Conservation (phyloP, 805 yeast species). For the Spathaspora arborariae region DNA sequence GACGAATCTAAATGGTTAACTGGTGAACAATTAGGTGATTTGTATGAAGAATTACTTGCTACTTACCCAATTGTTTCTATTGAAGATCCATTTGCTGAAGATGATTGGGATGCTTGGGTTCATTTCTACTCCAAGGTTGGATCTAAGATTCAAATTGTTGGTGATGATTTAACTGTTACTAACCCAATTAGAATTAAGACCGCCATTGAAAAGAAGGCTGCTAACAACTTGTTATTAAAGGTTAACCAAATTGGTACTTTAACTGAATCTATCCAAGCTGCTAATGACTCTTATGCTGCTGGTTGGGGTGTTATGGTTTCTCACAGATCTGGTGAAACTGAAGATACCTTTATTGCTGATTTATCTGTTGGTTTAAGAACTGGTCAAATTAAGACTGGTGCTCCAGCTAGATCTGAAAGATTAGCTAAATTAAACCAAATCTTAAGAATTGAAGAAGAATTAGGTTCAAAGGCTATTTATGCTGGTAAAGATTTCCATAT, state of each 20-base stretch:
- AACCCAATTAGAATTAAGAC: slow-evolving; percentile 92
- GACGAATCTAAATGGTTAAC: slow-evolving; percentile 88
- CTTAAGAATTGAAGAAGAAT: slow-evolving; percentile 97
- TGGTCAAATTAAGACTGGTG: slow-evolving; percentile 99
- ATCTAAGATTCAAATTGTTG: slow-evolving; percentile 83
- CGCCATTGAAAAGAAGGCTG: slow-evolving; percentile 95
- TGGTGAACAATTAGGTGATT: slow-evolving; percentile 80
- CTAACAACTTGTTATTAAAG: slow-evolving; percentile 91
- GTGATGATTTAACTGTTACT: slow-evolving; percentile 98
- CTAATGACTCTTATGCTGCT: slow-evolving; percentile 89
- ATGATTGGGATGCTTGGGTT: slow-evolving; percentile 98
- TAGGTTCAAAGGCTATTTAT: slow-evolving; percentile 94
- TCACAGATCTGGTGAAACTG: slow-evolving; percentile 99
- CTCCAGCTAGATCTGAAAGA: slow-evolving; percentile 99
- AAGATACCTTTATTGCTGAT: slow-evolving; percentile 98
- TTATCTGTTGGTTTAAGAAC: slow-evolving; percentile 95
- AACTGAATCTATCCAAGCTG: slow-evolving; percentile 95
- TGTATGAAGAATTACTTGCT: slow-evolving; percentile 74
- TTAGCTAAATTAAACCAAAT: slow-evolving; percentile 98
- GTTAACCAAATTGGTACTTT: slow-evolving; percentile 98
- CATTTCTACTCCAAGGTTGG: slow-evolving; percentile 71
- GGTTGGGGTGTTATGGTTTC: slow-evolving; percentile 99
- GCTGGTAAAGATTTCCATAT: slow-evolving; percentile 90
- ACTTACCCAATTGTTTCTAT: slow-evolving; percentile 97
- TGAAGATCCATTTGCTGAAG: slow-evolving; percentile 99